A percentile compares a stretch with the other conserved stretches of the same genome.
These are phyloP conservation scores for Tulasnella sp. DNA, from an alignment of 768 basidiomycete genomes.

Conservation along the genomic window DNA sequence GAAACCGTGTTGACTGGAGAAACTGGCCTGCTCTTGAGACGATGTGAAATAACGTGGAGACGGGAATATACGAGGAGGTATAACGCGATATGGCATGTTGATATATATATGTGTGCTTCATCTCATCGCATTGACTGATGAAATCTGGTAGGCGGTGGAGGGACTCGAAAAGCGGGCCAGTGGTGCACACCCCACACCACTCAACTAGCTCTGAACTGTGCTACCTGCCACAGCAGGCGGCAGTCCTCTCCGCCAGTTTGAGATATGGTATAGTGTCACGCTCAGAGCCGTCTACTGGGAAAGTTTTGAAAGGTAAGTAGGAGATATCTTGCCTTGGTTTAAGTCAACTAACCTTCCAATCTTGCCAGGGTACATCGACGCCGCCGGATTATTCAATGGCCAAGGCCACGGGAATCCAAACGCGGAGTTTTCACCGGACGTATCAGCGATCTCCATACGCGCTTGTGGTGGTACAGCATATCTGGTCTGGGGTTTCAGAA, in stretches of 20 bases:
- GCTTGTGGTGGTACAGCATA: constrained; percentile 50
- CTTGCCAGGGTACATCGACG: constrained; percentile 47
- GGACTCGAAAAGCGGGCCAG: constrained; percentile 44
- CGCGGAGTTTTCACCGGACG: constrained; percentile 57
- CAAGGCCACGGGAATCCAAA: constrained; percentile 60
- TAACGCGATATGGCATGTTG: constrained; percentile 40
- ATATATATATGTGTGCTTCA: not conserved
- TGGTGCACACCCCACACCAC: constrained; percentile 54
- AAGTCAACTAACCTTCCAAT: not conserved
- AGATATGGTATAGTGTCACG: constrained; percentile 62
- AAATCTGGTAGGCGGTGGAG: constrained; percentile 50
- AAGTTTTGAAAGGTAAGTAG: constrained; percentile 36
- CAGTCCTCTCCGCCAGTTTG: constrained; percentile 51
- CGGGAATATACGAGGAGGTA: constrained; percentile 54
- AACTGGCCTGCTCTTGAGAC: constrained; percentile 40
- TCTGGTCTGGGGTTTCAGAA: constrained; percentile 61
- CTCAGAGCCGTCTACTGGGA: constrained; percentile 58
- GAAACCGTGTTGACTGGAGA: constrained; percentile 37
- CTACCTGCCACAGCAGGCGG: constrained; percentile 39
- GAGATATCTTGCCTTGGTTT: not conserved
- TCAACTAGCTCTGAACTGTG: constrained; percentile 47
- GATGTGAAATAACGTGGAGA: constrained; percentile 52
- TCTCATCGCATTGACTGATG: not conserved
- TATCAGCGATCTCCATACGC: constrained; percentile 27
- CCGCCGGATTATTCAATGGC: constrained; percentile 46